Percentiles rank a stretch among this genome's conserved stretches.
Conservation (phyloP, 2,329 filamentous ascomycete species). For the Escovopsis sp. region DNA sequence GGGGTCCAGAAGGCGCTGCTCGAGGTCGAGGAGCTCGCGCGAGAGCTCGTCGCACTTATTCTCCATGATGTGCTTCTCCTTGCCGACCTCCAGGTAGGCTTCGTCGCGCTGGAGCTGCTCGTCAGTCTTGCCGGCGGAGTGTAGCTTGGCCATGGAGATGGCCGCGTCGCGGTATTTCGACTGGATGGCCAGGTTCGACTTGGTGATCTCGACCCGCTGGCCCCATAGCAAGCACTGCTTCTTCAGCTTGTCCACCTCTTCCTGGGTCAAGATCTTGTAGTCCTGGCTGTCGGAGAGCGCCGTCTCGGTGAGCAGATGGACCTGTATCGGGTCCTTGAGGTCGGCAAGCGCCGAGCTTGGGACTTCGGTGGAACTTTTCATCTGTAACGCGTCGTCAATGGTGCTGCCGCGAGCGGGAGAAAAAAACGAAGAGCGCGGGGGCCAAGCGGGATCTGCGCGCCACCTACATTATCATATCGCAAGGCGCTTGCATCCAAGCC, state of each 20-base stretch:
- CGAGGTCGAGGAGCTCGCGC: slow-evolving; percentile 62
- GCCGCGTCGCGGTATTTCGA: slow-evolving; percentile 91
- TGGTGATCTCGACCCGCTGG: slow-evolving; percentile 66
- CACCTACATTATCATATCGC: slow-evolving; percentile 42
- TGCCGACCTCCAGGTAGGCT: slow-evolving; percentile 48
- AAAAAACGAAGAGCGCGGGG: not conserved
- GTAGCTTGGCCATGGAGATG: slow-evolving; percentile 68
- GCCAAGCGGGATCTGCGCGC: not conserved
- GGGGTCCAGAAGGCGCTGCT: slow-evolving; percentile 60
- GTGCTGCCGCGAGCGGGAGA: not conserved
- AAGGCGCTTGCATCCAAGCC: slow-evolving; percentile 25
- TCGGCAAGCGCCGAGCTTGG: slow-evolving; percentile 45
- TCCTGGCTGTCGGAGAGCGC: slow-evolving; percentile 76
- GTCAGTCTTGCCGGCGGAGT: slow-evolving; percentile 41
- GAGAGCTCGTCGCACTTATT: slow-evolving; percentile 77
- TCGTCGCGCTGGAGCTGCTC: slow-evolving; percentile 35
- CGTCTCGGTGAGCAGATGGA: slow-evolving; percentile 87
- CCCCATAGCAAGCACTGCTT: slow-evolving; percentile 63
- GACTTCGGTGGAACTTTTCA: slow-evolving; percentile 31
- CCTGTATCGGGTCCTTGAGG: slow-evolving; percentile 59
- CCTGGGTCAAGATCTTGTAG: slow-evolving; percentile 75
- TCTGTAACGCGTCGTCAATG: slow-evolving; percentile 20
- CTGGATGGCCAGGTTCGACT: slow-evolving; percentile 74
- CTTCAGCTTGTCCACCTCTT: slow-evolving; percentile 85
- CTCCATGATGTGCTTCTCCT: slow-evolving; percentile 59